Base-by-base conservation (phyloP, 352 stramenopile species). In the Discostella stelligera region DNA sequence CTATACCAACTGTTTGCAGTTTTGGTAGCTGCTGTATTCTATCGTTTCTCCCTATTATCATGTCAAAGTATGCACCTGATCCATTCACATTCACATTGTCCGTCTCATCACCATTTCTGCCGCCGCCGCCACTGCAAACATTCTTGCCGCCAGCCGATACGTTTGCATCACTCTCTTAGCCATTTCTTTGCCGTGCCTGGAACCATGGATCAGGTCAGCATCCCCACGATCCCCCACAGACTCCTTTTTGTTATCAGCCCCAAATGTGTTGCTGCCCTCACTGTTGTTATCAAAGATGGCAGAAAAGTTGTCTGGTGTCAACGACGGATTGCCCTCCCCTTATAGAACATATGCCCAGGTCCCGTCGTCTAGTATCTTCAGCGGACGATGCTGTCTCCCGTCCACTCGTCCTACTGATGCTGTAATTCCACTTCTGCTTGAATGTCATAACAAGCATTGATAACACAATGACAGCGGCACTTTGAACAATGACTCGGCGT, bases 401-500 rank as follows among this genome's bases (percentile, higher is more conserved):
- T 44, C 37, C 55, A n/a, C 13, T 20, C 10, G 18, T 14, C 25
- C 14, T 14, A 25, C 46, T 21, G 7, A 27, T 64, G 48, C 64
- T 73, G 53, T 69, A 71, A 50, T n/a, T 44, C 32, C 71, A 32
- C 27, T 32, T 32, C 27, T 32, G 27, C 27, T 32, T 77, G 3
- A 20, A 67, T 48, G 74, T 16, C 14, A 50, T 56, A 8, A 66
- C 67, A 52, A 78, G 46, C 30, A 82, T 18, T 20, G 74, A 70
- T 14, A 82, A 13, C 1, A 83, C 49, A 13, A 74, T 67, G 21
- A 82, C 56, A 11, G 66, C 79, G 0, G 56, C 66, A 50, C 55
- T 70, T 49, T 53, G 55, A 41, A 77, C 14, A 18, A 82, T 50
- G 30, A 76, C 52, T 39, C 61, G 49, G 20, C 73, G 44, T 18